Base-by-base conservation (phyloP, 495 filamentous ascomycete species). In the Hypoxylon fragiforme region DNA sequence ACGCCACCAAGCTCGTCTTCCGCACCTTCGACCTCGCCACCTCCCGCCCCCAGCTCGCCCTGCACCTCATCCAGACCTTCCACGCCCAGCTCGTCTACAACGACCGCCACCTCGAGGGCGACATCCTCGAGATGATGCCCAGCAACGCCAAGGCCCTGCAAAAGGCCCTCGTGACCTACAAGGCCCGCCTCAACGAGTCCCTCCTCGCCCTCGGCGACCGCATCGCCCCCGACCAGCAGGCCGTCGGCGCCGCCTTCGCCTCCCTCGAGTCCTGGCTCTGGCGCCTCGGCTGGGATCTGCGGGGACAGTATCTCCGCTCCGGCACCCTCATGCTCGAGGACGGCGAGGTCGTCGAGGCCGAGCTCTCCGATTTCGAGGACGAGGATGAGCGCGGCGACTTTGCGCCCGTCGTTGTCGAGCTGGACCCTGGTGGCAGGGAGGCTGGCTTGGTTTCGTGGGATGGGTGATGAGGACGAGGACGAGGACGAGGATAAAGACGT, bases 381-480 rank as follows among this genome's bases (percentile, higher is more conserved):
- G 89, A 95, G 48, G 89, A 94, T 44, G 90, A 94, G 70, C 81
- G 80, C 50, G 90, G 90, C 13, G 92, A 96, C 64, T 92, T 91
- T 75, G 85, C 88, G 51, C 94, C 92, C 12, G 77, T 87, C 16
- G 70, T 98, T 13, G 90, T 98, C 3, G 83, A 91, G 42, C 60
- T 91, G 58, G 78, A 81, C 41, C 70, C 69, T 19, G 62, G 69
- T 13, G 79, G 79, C n/a, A 65, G 69, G 19, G 76, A 82, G 61
- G 58, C 69, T 16, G 79, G 75, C 35, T 60, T 82, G 22, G 64
- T 81, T 35, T 71, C 70, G 19, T 77, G 77, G 56, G 73, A 57
- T 51, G 31, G 18, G 19, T 52, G 16, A 37, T 26, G 15, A 18
- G 16, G 2, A 7, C 9, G 14, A 21, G n/a, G 2, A 19, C 15